Base-by-base conservation (phyloP, 2,329 filamentous ascomycete species). In the Pezicula rhizophila region DNA sequence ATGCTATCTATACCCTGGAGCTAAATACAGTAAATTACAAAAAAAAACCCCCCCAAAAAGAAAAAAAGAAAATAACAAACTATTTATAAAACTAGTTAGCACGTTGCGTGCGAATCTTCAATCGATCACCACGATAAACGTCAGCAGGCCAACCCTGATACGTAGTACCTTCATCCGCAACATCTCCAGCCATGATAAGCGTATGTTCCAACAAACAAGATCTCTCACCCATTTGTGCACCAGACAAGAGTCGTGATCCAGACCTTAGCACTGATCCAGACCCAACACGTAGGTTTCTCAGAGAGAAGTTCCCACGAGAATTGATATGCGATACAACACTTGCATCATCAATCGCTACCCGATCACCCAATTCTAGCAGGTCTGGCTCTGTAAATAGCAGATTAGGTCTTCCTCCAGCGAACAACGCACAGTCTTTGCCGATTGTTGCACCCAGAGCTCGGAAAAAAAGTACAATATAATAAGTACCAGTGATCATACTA, bases 381-480 rank as follows among this genome's bases (percentile, higher is more conserved):
- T 80, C 78, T 1, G 77, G 77, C 63, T 80, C 77, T 0, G 78
- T 81, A 56, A 80, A 77, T 59, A 76, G 70, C 14, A 80, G 64
- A 33, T 68, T 73, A 1, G 77, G 76, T 5, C 64, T 58, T 0
- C 78, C 78, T 35, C 74, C 77, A 2, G 75, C 74, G 47, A 79
- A 79, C 7, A 80, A 65, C 0, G 76, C 73, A 49, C 76, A 79
- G 62, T 81, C 72, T 18, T 70, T 68, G 4, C 77, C 77, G 40
- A 80, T 78, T 0, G 63, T 68, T 4, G 76, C 77, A 14, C 78
- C 77, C 20, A 80, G 60, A 1, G 71, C 67, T 5, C 73, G 70
- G 64, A 78, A 80, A 63, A 79, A 80, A 46, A 73, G 56, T 2
- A 73, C 69, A 2, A 75, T 64, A 64, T 72, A 81, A 47, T 71